Conservation (phyloP, 2,329 filamentous ascomycete genomes). For the Calonectria henricotiae region DNA sequence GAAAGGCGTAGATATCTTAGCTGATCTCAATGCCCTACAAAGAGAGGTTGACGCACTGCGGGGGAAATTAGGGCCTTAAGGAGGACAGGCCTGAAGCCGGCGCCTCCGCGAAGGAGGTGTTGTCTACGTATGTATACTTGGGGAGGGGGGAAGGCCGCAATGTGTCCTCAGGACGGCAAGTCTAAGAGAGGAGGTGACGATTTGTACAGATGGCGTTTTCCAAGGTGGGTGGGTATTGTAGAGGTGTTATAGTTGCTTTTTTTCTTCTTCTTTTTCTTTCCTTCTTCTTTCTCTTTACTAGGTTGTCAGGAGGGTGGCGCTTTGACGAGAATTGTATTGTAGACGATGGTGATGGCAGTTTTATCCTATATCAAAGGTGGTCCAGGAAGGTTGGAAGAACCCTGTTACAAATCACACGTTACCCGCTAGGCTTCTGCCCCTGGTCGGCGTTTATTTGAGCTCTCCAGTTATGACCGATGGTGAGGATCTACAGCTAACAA, state of each 20-base stretch:
- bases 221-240: slow-evolving; percentile 40
- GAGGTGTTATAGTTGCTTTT: slow-evolving; percentile 39
- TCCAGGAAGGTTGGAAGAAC: slow-evolving; percentile 21
- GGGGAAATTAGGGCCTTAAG: slow-evolving; percentile 54
- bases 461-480: slow-evolving; percentile 42
- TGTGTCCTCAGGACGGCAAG: slow-evolving; percentile 10
- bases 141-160: not conserved
- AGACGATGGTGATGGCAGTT: slow-evolving; percentile 44
- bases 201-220: slow-evolving; percentile 33
- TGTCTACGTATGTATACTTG: not conserved
- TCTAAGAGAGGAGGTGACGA: not conserved
- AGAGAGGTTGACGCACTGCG: slow-evolving; percentile 81
- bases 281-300: too few species aligned
- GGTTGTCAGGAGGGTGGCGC: slow-evolving; percentile 29
- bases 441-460: slow-evolving; percentile 29
- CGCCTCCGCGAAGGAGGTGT: not conserved
- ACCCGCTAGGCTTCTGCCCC: slow-evolving; percentile 27
- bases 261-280: not conserved
- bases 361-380: slow-evolving; percentile 34
- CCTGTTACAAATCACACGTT: slow-evolving; percentile 20
- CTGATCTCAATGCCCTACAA: slow-evolving; percentile 81
- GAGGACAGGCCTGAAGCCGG: slow-evolving; percentile 25
- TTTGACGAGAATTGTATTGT: slow-evolving; percentile 40
- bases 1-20: slow-evolving; percentile 75
- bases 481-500: slow-evolving; percentile 23